These are phyloP conservation scores for Plasmodium gonderi DNA, from an alignment of 169 alveolate genomes.

Conservation along the genomic window DNA sequence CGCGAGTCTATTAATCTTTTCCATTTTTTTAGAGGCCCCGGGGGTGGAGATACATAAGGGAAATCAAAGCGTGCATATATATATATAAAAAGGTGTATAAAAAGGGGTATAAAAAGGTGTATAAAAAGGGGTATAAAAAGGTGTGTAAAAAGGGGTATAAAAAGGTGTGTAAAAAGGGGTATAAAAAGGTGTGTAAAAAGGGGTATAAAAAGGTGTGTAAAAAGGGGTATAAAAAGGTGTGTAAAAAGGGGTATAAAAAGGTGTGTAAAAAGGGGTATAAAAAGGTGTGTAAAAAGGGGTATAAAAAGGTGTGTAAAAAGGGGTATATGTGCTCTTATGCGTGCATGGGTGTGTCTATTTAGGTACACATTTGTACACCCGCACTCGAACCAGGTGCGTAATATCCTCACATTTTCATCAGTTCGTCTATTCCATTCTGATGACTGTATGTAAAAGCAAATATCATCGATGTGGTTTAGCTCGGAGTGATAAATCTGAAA, in stretches of 20 bases:
- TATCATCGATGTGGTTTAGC: slow-evolving; percentile 86
- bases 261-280: too few species aligned
- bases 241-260: too few species aligned
- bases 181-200: too few species aligned
- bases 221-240: too few species aligned
- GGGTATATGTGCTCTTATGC: too few species aligned
- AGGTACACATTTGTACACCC: neutral
- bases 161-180: too few species aligned
- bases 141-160: too few species aligned
- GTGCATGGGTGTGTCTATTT: neutral
- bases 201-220: too few species aligned
- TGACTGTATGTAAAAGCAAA: slow-evolving; percentile 86
- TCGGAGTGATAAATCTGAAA: slow-evolving; percentile 87
- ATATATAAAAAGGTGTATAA: neutral
- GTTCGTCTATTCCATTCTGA: slow-evolving; percentile 85
- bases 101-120: too few species aligned
- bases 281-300: too few species aligned
- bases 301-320: too few species aligned
- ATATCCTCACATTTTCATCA: slow-evolving; percentile 79
- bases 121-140: too few species aligned
- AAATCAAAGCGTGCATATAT: neutral
- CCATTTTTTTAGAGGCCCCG: neutral
- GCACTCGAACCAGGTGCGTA: neutral
- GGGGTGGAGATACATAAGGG: neutral
- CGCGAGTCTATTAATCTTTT: slow-evolving; percentile 66